Evolutionary conservation across 1,284 basidiomycete species (phyloP), one percentile per base, ranked within the genome.

Genomic region (Hymenochaete sp.): DNA sequence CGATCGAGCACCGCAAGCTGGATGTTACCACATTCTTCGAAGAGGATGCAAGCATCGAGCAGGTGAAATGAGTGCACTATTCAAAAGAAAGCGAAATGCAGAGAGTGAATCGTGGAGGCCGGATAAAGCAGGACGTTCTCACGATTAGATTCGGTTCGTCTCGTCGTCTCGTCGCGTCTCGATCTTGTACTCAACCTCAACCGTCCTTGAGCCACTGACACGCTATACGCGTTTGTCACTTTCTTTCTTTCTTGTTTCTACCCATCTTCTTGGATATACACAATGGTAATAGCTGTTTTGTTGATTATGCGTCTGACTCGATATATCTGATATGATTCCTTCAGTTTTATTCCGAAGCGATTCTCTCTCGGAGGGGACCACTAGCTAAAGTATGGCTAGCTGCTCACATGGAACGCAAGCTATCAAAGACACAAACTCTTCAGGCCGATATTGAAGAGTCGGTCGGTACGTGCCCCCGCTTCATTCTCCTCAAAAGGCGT

Each of bases 341-440:
- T 27, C 8, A 87, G 92, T 90, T 95, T 62, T 91, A 93, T 59
- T 92, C 88, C 51, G 93, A 96, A 62, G 82, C 87, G 38, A 89
- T 96, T 63, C 75, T 96, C 53, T 89, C 90, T 44, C 87, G 93
- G 60, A 82, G 91, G 49, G 95, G 95, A 40, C 90, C 93, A 6
- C 73, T 98, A 28, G 93, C 91, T 35, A 91, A 87, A 67, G 91
- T 98, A 70, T 98, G 95, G 95, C 82, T 98, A 42, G 95, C 95
- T 19, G 95, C 96, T 1, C 95, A 98, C 71, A 93, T 95, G 81
- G 93, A 98, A 66, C 81, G 92, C 58, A 97, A 97, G 70, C 79
- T 98, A 57, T 93, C 89, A 59, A 98, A 98, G 66, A 82, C 86
- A 25, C 90, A 95, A 62, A 90, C 93, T 0, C 68, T 97, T 1